Evolutionary conservation across 768 basidiomycete genomes (phyloP).

Genomic region (Leccinum uliginosum): DNA sequence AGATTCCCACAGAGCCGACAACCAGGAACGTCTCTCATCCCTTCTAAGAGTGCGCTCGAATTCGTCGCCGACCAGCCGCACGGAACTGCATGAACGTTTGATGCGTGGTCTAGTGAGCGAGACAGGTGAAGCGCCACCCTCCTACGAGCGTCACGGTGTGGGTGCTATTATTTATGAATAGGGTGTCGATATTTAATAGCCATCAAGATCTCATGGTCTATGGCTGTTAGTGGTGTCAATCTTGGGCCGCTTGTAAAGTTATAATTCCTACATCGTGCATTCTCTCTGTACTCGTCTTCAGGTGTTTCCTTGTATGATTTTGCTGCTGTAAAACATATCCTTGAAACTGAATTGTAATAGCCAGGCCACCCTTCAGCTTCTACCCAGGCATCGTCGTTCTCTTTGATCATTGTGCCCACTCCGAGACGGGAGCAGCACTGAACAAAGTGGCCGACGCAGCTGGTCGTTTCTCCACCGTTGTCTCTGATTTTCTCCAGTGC

Average conservation of each 20-base stretch:
- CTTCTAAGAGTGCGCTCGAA: slow-evolving; percentile 31
- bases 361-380: slow-evolving; percentile 13
- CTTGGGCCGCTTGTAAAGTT: background rate
- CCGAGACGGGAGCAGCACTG: slow-evolving; percentile 16
- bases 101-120: slow-evolving; percentile 80
- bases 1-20: background rate
- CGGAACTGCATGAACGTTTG: slow-evolving; percentile 67
- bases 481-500: slow-evolving; percentile 8
- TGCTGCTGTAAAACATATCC: background rate
- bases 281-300: background rate
- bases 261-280: background rate
- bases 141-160: slow-evolving; percentile 15
- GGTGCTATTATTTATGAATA: background rate
- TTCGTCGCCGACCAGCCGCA: slow-evolving; percentile 38
- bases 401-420: slow-evolving; percentile 16
- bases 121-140: slow-evolving; percentile 81
- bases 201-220: background rate
- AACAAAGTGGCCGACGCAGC: slow-evolving; percentile 20
- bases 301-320: too few species aligned
- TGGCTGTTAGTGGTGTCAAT: background rate
- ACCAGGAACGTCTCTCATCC: slow-evolving; percentile 28
- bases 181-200: background rate
- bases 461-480: slow-evolving; percentile 14
- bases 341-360: background rate
- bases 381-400: slow-evolving; percentile 17